Conservation (phyloP, 2,329 filamentous ascomycete genomes). For the Fusarium vanettenii region DNA sequence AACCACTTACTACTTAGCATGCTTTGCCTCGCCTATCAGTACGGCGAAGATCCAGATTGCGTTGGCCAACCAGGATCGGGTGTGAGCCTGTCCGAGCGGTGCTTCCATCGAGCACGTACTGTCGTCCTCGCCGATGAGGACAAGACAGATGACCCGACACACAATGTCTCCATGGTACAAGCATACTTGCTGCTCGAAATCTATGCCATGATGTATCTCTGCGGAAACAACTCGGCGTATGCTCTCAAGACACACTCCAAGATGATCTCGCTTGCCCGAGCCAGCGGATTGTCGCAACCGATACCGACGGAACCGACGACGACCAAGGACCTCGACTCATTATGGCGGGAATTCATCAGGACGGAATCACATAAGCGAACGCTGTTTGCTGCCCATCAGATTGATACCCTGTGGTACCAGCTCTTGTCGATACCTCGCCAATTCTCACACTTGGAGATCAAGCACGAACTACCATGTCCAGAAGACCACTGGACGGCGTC, state of each 20-base stretch:
- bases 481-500: constrained; percentile 51
- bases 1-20: constrained; percentile 49
- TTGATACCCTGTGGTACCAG: constrained; percentile 58
- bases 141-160: constrained; percentile 32
- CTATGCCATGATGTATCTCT: constrained; percentile 57
- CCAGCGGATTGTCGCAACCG: constrained; percentile 51
- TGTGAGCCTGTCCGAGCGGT: constrained; percentile 7
- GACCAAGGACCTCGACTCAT: constrained; percentile 22
- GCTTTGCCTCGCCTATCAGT: constrained; percentile 52
- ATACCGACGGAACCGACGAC: constrained; percentile 30
- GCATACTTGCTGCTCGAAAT: constrained; percentile 54
- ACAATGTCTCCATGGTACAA: constrained; percentile 49
- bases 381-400: constrained; percentile 55
- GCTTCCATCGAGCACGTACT: constrained; percentile 12
- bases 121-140: not conserved
- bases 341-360: constrained; percentile 53
- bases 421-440: constrained; percentile 52
- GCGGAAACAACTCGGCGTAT: constrained; percentile 48
- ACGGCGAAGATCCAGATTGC: constrained; percentile 51
- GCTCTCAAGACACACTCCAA: constrained; percentile 53
- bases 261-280: constrained; percentile 53
- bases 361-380: constrained; percentile 56
- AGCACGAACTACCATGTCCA: constrained; percentile 55
- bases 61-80: constrained; percentile 30
- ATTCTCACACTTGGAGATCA: constrained; percentile 56